A percentile compares a stretch with the other conserved stretches of the same genome.
phyloP scores from a whole-genome alignment of 2,329 filamentous ascomycete genomes.

The Apiospora arundinis region DNA sequence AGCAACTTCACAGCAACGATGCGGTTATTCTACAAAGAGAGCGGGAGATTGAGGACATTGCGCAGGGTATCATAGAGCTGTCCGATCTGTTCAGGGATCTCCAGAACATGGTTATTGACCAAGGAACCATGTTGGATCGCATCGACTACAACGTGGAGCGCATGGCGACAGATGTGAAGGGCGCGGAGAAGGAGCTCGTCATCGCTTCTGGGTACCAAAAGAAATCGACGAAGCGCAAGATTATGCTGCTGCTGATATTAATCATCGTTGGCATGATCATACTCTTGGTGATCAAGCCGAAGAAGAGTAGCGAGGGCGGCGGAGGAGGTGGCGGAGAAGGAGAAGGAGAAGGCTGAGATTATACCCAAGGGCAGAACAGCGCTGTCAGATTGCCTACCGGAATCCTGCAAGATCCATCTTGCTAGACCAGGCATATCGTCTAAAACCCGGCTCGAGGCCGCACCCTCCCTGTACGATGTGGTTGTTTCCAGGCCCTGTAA shows the following conservation, averaged over 20 bases:
- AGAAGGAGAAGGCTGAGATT: conserved; percentile 18
- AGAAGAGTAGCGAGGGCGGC: conserved; percentile 45
- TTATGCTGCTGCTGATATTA: conserved; percentile 86
- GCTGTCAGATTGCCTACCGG: conserved; percentile 5
- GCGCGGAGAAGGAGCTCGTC: conserved; percentile 88
- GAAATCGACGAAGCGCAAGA: conserved; percentile 87
- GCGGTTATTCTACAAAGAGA: conserved; percentile 88
- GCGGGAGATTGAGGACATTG: conserved; percentile 96
- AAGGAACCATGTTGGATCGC: conserved; percentile 88
- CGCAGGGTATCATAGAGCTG: conserved; percentile 95
- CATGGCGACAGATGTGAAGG: conserved; percentile 93
- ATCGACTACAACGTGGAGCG: conserved; percentile 98
- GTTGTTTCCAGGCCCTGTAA: neutral
- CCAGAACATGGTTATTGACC: conserved; percentile 93
- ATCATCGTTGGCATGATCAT: conserved; percentile 89
- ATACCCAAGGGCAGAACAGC: conserved; percentile 17
- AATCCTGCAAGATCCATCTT: conserved; percentile 10
- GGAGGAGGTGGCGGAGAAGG: conserved; percentile 31
- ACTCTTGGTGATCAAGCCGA: conserved; percentile 80
- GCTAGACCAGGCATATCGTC: neutral
- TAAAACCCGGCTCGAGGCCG: neutral
- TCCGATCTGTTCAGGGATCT: conserved; percentile 96
- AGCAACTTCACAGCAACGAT: conserved; percentile 76
- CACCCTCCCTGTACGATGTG: neutral
- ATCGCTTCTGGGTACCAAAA: conserved; percentile 89